phyloP scores from a whole-genome alignment of 2,329 filamentous ascomycete species.

The Talaromyces funiculosus region DNA sequence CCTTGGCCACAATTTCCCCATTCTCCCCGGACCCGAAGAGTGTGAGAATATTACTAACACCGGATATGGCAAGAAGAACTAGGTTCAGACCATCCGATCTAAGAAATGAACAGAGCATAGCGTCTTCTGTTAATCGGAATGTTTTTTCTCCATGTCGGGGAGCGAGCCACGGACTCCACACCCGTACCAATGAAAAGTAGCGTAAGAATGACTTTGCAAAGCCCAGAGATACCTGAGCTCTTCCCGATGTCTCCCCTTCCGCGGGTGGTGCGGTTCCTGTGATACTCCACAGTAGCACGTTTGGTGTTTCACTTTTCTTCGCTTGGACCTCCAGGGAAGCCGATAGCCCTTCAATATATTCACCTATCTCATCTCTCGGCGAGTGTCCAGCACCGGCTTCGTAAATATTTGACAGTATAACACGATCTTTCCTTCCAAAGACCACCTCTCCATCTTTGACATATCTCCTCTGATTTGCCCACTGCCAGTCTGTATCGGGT shows the following conservation, averaged over 20 bases:
- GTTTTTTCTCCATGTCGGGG: conserved; percentile 70
- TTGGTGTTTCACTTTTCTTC: conserved; percentile 37
- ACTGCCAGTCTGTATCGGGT: conserved; percentile 36
- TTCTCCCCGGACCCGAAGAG: conserved; percentile 59
- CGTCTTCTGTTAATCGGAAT: conserved; percentile 70
- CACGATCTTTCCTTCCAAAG: conserved; percentile 25
- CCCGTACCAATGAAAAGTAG: conserved; percentile 76
- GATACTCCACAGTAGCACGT: conserved; percentile 36
- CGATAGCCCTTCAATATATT: conserved; percentile 33
- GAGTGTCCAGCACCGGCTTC: conserved; percentile 8
- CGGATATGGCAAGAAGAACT: conserved; percentile 72
- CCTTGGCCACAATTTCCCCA: conserved; percentile 64
- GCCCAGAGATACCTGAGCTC: conserved; percentile 56
- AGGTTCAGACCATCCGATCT: conserved; percentile 66
- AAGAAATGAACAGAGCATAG: conserved; percentile 71
- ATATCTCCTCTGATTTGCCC: conserved; percentile 39
- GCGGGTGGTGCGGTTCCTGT: conserved; percentile 58
- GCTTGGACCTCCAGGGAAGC: conserved; percentile 29
- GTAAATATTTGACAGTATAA: conserved; percentile 1
- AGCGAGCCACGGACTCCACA: conserved; percentile 79
- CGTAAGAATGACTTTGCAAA: conserved; percentile 59
- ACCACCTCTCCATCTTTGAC: conserved; percentile 40
- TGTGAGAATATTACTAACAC: conserved; percentile 63
- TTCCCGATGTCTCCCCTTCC: conserved; percentile 50
- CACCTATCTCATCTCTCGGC: conserved; percentile 20